phyloP scores from a whole-genome alignment of 78 protist species.

The Dictyostelium firmibasis region DNA sequence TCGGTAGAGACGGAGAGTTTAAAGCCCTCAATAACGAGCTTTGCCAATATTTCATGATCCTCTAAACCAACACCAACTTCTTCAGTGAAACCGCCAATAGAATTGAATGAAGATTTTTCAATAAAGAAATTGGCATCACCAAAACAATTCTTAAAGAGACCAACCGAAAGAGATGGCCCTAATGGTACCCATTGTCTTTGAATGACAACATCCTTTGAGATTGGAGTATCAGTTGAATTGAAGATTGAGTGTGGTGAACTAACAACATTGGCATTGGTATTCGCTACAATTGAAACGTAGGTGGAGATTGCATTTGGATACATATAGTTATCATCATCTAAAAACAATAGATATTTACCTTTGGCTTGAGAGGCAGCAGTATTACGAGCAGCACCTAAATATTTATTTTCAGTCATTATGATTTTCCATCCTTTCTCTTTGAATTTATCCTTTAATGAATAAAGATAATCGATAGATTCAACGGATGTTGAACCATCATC shows the following conservation, averaged over 20 bases:
- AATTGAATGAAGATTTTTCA: background rate
- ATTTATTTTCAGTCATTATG: constrained; percentile 49
- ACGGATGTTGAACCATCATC: constrained; percentile 56
- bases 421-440: constrained; percentile 1
- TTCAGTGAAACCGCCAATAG: constrained; percentile 67
- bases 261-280: constrained; percentile 45
- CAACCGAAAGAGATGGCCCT: constrained; percentile 59
- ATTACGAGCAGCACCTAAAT: constrained; percentile 79
- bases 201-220: background rate
- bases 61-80: constrained; percentile 76
- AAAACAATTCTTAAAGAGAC: constrained; percentile 71
- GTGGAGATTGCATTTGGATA: constrained; percentile 51
- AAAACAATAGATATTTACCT: constrained; percentile 32
- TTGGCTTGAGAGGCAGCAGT: constrained; percentile 37
- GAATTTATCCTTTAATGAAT: background rate
- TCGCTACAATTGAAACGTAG: constrained; percentile 10
- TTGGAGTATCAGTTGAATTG: background rate
- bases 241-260: constrained; percentile 70
- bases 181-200: constrained; percentile 69
- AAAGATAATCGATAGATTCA: constrained; percentile 26
- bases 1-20: constrained; percentile 34
- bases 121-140: constrained; percentile 77
- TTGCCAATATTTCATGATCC: constrained; percentile 66
- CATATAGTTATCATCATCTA: constrained; percentile 69
- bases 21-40: constrained; percentile 9